Base-by-base conservation (phyloP, 495 filamentous ascomycete genomes). In the Podospora anserina region DNA sequence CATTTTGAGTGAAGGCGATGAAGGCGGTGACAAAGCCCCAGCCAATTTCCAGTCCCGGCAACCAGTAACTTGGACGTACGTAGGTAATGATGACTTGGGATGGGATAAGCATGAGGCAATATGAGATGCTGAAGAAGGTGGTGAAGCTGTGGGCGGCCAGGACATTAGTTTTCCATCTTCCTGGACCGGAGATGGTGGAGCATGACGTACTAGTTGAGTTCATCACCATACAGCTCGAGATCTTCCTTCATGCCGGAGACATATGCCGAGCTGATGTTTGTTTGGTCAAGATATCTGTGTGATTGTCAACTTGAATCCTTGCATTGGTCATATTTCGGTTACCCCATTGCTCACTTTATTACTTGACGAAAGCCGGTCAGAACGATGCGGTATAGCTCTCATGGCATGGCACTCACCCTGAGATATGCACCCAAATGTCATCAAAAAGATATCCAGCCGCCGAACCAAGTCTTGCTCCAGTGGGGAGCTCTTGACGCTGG, bases 31-130 rank as follows among this genome's bases (percentile, higher is more conserved):
- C 77, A 1, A 78, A 58, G 0, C 78, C 79, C 82, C 82, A 84
- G 20, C 73, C 76, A 53, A 83, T 73, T 54, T 83, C 81, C 16
- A 82, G 75, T 7, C 73, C 76, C 0, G 80, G 71, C 13, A 84
- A 69, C 76, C 78, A 83, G 65, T 80, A 77, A 61, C 77, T 78
- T 13, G 78, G 66, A 27, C 76, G 62, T 66, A 80, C 78, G 60
- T 79, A 76, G 0, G 83, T 74, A 74, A 90, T 72, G 34, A 89
- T 79, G 20, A 89, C 78, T 70, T 89, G 87, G 32, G 77, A 79
- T 16, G 82, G 82, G 49, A 83, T 78, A 34, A 81, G 72, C 74
- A 80, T 82, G 56, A 82, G 75, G 34, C 82, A 77, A 58, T 82
- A 82, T 3, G 78, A 80, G 32, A 82, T 78, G 66, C 77, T 82